Percentiles rank a stretch among this genome's conserved stretches.
phyloP scores from a whole-genome alignment of 768 basidiomycete genomes.

The Stropharia rugosoannulata region DNA sequence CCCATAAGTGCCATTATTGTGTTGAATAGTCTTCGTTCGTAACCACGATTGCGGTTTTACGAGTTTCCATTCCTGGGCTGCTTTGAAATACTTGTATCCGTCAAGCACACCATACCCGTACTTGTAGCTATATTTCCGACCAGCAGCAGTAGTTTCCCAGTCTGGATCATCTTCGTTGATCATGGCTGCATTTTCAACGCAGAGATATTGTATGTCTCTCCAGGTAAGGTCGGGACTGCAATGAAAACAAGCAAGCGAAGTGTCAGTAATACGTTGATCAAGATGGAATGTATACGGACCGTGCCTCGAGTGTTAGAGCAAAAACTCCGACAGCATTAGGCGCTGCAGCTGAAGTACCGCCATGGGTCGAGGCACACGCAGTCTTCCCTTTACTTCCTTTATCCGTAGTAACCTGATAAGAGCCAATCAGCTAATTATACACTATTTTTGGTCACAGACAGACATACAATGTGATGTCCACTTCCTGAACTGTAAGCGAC shows the following conservation, averaged over 20 bases:
- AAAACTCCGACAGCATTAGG: slow-evolving; percentile 95
- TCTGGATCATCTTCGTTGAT: slow-evolving; percentile 91
- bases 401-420: slow-evolving; percentile 86
- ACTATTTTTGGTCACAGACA: neutral
- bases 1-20: slow-evolving; percentile 61
- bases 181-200: slow-evolving; percentile 69
- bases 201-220: slow-evolving; percentile 94
- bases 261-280: neutral
- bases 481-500: slow-evolving; percentile 96
- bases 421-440: slow-evolving; percentile 1
- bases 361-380: slow-evolving; percentile 79
- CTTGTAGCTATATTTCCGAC: slow-evolving; percentile 77
- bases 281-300: slow-evolving; percentile 43
- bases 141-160: slow-evolving; percentile 82
- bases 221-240: slow-evolving; percentile 89
- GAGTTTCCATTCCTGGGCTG: slow-evolving; percentile 77
- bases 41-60: slow-evolving; percentile 97
- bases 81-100: slow-evolving; percentile 77
- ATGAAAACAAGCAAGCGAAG: neutral
- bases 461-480: slow-evolving; percentile 87
- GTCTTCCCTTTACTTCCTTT: slow-evolving; percentile 89
- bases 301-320: slow-evolving; percentile 83
- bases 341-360: slow-evolving; percentile 97
- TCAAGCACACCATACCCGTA: slow-evolving; percentile 93
- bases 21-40: slow-evolving; percentile 67